Conservation (phyloP, 2,329 filamentous ascomycete genomes). For the Exophiala aquamarina region DNA sequence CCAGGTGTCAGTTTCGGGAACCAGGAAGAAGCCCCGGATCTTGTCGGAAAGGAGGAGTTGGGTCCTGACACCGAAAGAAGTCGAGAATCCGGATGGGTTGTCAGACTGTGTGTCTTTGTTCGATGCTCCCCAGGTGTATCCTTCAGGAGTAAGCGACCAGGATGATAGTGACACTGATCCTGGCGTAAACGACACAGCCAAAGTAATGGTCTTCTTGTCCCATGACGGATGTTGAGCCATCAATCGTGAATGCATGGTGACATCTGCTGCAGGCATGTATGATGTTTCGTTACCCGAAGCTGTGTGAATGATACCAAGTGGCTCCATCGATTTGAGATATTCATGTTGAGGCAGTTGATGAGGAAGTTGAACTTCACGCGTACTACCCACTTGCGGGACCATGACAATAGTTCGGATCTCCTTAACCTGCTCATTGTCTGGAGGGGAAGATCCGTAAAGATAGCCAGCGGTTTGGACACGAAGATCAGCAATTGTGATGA, state of each 20-base stretch:
- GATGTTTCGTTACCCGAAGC: slow-evolving; percentile 90
- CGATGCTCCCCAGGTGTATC: slow-evolving; percentile 95
- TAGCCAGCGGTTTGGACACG: slow-evolving; percentile 96
- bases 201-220: slow-evolving; percentile 90
- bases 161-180: slow-evolving; percentile 93
- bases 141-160: slow-evolving; percentile 86
- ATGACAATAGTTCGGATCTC: slow-evolving; percentile 96
- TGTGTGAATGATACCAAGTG: slow-evolving; percentile 92
- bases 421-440: slow-evolving; percentile 95
- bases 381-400: slow-evolving; percentile 93
- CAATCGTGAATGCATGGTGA: slow-evolving; percentile 88
- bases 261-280: slow-evolving; percentile 94
- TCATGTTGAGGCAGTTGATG: slow-evolving; percentile 90
- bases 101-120: slow-evolving; percentile 93
- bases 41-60: slow-evolving; percentile 90
- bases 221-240: slow-evolving; percentile 78
- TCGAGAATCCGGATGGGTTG: slow-evolving; percentile 90
- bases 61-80: slow-evolving; percentile 89
- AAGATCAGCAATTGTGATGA: slow-evolving; percentile 95
- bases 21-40: slow-evolving; percentile 93
- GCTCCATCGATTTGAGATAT: slow-evolving; percentile 81
- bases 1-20: slow-evolving; percentile 87
- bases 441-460: slow-evolving; percentile 86
- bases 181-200: slow-evolving; percentile 94
- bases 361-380: slow-evolving; percentile 86